Evolutionary conservation across 2,329 filamentous ascomycete genomes (phyloP).

Genomic region (Pseudogymnoascus sp.): DNA sequence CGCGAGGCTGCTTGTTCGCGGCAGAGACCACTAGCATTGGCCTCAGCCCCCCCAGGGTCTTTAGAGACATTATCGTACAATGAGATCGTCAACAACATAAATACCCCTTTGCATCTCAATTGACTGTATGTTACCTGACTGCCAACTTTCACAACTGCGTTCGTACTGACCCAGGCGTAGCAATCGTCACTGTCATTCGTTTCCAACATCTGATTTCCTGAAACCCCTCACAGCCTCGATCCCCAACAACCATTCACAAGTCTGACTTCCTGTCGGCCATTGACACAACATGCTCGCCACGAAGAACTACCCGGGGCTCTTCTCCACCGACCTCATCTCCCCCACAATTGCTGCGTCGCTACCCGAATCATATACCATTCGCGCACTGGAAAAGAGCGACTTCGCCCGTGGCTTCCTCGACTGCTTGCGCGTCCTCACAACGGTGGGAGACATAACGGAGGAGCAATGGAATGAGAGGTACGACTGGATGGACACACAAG

Average conservation of each 20-base stretch:
- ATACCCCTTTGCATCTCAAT: neutral
- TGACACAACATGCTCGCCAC: neutral
- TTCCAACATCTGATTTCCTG: neutral
- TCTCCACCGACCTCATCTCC: conserved; percentile 68
- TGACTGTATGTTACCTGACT: neutral
- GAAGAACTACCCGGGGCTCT: conserved; percentile 48
- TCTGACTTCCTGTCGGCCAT: neutral
- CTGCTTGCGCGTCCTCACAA: conserved; percentile 82
- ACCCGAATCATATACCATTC: conserved; percentile 73
- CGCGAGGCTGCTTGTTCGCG: conserved; percentile 5
- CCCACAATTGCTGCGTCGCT: conserved; percentile 62
- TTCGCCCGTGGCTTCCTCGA: conserved; percentile 79
- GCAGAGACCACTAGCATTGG: conserved; percentile 5
- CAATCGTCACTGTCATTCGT: neutral
- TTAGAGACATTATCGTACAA: neutral
- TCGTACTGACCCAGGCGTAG: neutral
- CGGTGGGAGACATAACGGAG: conserved; percentile 74
- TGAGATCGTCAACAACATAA: neutral
- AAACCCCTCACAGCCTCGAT: neutral
- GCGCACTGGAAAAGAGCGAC: conserved; percentile 70
- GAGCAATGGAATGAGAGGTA: conserved; percentile 68
- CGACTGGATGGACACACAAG: conserved; percentile 64
- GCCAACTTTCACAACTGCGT: neutral
- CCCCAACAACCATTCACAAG: neutral
- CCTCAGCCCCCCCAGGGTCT: conserved; percentile 3